phyloP scores from a whole-genome alignment of 2,329 filamentous ascomycete species.

The Ceratocystis destructans region DNA sequence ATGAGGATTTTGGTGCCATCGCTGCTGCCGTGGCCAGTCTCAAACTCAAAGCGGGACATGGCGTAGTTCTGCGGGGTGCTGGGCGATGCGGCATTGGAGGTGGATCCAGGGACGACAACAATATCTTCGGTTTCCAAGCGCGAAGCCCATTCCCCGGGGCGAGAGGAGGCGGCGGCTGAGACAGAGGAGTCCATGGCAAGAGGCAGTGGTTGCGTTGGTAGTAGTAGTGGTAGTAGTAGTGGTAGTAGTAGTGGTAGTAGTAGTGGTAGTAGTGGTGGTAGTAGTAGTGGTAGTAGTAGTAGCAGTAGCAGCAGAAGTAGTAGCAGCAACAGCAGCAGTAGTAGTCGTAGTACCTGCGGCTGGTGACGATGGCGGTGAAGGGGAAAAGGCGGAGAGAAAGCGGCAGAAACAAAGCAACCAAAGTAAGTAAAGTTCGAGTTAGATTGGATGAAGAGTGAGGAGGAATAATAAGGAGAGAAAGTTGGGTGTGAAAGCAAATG shows the following conservation, averaged over 20 bases:
- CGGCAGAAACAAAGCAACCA: neutral
- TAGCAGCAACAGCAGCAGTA: neutral
- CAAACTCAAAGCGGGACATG: slow-evolving; percentile 66
- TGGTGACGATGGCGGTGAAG: slow-evolving; percentile 1
- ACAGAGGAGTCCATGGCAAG: neutral
- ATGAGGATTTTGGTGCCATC: slow-evolving; percentile 85
- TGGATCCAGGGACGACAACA: slow-evolving; percentile 7
- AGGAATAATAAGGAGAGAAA: neutral
- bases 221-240: neutral
- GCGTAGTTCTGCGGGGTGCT: slow-evolving; percentile 17
- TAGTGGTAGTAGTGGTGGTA: neutral
- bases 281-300: neutral
- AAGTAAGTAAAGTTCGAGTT: neutral
- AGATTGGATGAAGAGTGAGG: neutral
- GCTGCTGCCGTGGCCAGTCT: slow-evolving; percentile 52
- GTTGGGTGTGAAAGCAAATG: neutral
- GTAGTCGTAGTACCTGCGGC: neutral
- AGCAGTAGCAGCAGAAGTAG: neutral
- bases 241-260: neutral
- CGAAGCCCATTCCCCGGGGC: slow-evolving; percentile 9
- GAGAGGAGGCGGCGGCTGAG: neutral
- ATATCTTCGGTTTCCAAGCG: slow-evolving; percentile 16
- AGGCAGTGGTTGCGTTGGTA: neutral
- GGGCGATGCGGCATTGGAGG: slow-evolving; percentile 5
- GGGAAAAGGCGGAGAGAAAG: neutral